Conservation (phyloP, 345 rosid species). For the Populus davidiana region DNA sequence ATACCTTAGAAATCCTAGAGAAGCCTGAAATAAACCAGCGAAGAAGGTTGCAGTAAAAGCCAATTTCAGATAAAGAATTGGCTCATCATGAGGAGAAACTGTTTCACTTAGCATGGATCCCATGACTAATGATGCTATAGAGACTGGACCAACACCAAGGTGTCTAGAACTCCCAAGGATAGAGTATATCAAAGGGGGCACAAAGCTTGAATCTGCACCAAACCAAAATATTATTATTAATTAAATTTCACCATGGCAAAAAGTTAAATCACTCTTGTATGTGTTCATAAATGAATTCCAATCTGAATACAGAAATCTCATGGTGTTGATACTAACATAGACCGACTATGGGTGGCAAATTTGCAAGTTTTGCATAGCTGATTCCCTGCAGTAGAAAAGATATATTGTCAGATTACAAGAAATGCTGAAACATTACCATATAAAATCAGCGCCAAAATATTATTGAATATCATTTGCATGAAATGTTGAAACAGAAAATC, state of each 20-base stretch:
- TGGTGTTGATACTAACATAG: conserved; percentile 58
- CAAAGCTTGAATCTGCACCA: conserved; percentile 95
- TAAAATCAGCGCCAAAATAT: neutral
- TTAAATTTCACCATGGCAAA: neutral
- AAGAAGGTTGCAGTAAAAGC: conserved; percentile 98
- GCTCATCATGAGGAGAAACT: conserved; percentile 60
- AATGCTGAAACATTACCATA: neutral
- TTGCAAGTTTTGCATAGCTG: conserved; percentile 98
- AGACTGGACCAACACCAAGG: conserved; percentile 94
- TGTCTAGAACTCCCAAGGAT: conserved; percentile 90
- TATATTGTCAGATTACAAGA: conserved; percentile 3
- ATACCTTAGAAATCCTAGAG: conserved; percentile 83
- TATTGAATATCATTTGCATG: neutral
- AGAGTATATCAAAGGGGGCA: conserved; percentile 86
- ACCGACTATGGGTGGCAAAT: conserved; percentile 88
- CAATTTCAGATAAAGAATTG: conserved; percentile 64
- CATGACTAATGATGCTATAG: conserved; percentile 95
- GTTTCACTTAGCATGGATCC: conserved; percentile 86
- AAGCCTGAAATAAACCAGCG: conserved; percentile 92
- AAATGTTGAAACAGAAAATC: conserved; percentile 12
- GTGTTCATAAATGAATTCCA: conserved; percentile 1
- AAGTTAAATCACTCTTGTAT: neutral
- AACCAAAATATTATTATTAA: neutral
- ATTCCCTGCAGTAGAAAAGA: conserved; percentile 67
- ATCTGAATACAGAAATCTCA: neutral